Conservation (phyloP, 257 asterid species). For the Perilla frutescens region DNA sequence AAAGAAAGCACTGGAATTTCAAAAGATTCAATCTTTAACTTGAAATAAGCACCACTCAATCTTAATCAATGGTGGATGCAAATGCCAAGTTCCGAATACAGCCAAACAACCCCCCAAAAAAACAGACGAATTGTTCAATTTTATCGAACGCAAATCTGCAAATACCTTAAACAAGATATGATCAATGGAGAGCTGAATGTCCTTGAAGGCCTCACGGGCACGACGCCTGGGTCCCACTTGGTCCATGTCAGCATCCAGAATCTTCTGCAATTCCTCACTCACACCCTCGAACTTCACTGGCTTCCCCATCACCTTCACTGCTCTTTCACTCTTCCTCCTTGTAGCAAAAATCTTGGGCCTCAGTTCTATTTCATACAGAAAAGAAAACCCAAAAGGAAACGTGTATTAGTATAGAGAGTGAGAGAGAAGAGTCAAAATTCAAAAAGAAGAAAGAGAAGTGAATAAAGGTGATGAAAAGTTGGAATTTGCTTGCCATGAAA, state of each 20-base stretch:
- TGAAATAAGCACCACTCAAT: conserved; percentile 3
- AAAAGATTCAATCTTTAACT: conserved; percentile 17
- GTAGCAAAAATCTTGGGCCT: conserved; percentile 28
- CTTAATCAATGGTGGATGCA: background rate
- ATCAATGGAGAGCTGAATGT: conserved; percentile 84
- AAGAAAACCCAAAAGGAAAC: background rate
- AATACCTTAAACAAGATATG: conserved; percentile 86
- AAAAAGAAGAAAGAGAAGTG: background rate
- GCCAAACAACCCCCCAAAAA: background rate
- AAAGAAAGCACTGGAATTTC: background rate
- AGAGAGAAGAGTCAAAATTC: background rate
- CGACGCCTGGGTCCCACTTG: conserved; percentile 71
- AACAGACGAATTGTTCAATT: background rate
- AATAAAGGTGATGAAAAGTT: background rate
- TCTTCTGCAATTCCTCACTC: conserved; percentile 60
- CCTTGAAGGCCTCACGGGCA: conserved; percentile 88
- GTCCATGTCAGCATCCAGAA: conserved; percentile 84
- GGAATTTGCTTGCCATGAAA: conserved; percentile 13
- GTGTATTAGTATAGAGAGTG: background rate
- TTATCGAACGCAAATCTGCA: background rate
- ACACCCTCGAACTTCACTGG: conserved; percentile 59
- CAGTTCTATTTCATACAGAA: conserved; percentile 13
- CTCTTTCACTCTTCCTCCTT: conserved; percentile 19
- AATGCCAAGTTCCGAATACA: conserved; percentile 1
- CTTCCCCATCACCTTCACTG: conserved; percentile 50